phyloP scores from a whole-genome alignment of 202 grass and related monocot species.

The Digitaria exilis region DNA sequence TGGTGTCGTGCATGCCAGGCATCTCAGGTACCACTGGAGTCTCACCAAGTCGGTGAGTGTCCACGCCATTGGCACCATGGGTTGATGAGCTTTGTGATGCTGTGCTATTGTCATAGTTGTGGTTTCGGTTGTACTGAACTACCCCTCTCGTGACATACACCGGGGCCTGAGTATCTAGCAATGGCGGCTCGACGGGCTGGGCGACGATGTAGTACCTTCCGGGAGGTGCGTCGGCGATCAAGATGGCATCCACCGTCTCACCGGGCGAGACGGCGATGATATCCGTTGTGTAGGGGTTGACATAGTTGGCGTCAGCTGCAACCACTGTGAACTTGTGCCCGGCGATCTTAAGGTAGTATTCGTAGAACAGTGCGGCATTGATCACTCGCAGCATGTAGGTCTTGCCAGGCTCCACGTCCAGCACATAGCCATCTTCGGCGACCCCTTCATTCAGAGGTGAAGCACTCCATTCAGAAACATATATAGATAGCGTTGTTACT shows the following conservation, averaged over 20 bases:
- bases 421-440: not conserved
- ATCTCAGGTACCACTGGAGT: conserved; percentile 26
- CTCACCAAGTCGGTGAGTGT: no score
- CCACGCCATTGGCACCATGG: no score
- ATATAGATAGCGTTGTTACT: no score
- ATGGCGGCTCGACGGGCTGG: conserved; percentile 12
- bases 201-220: conserved; percentile 47
- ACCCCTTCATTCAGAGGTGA: conserved; percentile 9
- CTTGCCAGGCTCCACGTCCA: conserved; percentile 52
- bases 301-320: conserved; percentile 44
- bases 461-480: no score
- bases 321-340: conserved; percentile 57
- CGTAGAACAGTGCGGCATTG: conserved; percentile 61
- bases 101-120: no score
- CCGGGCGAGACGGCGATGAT: conserved; percentile 29
- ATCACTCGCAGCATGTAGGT: conserved; percentile 59
- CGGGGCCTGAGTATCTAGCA: conserved; percentile 30
- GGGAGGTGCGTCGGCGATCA: conserved; percentile 37
- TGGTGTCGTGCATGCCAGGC: conserved; percentile 33
- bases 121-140: conserved; percentile 17
- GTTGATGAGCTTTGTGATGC: not conserved
- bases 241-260: conserved; percentile 49
- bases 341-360: conserved; percentile 20
- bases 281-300: conserved; percentile 43
- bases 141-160: not conserved